Evolutionary conservation across 768 basidiomycete species (phyloP), one percentile per base, ranked within the genome.

Genomic region (Boletus rubescentipes): DNA sequence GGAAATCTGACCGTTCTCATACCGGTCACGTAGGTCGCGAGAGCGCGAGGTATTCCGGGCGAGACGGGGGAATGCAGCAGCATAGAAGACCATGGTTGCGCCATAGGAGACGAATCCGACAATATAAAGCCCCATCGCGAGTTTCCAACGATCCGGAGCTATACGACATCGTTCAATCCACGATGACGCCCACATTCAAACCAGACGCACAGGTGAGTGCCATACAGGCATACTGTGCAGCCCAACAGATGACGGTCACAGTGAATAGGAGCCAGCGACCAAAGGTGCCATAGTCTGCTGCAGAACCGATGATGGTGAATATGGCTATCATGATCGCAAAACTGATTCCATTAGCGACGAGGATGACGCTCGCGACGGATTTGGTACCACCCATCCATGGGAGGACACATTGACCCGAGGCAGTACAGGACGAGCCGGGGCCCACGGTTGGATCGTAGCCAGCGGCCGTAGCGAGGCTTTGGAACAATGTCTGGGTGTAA

Each of bases 321-420:
- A 92, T 82, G 29, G 80, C 57, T 0, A 90, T 91, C 89, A 91
- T 91, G 16, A 89, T 73, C 10, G 86, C 86, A 57, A 91, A 93
- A 63, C 84, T 84, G 46, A 86, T 72, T 1, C 90, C 90, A 46
- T 88, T 91, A 0, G 89, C 80, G n/a, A 91, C 73, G 14, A 92
- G 73, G n/a, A 92, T 84, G 29, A 92, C 73, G 41, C 89, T 89
- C 12, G 85, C 80, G 34, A 93, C 83, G 2, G 85, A 71, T 67
- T 87, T 91, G 4, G 85, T 85, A 6, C 89, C 85, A n/a, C 78
- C 74, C 5, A 74, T 80, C 89, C 89, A 91, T 1, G 87, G 88
- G 37, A 91, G 70, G 31, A 91, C 89, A 59, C 90, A 91, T 64
- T 82, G 80, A 0, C 87, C 87, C 0, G 88, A 87, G 0, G 87